phyloP scores from a whole-genome alignment of 176 grass and related monocot genomes.

The Tillandsia fasciculata region DNA sequence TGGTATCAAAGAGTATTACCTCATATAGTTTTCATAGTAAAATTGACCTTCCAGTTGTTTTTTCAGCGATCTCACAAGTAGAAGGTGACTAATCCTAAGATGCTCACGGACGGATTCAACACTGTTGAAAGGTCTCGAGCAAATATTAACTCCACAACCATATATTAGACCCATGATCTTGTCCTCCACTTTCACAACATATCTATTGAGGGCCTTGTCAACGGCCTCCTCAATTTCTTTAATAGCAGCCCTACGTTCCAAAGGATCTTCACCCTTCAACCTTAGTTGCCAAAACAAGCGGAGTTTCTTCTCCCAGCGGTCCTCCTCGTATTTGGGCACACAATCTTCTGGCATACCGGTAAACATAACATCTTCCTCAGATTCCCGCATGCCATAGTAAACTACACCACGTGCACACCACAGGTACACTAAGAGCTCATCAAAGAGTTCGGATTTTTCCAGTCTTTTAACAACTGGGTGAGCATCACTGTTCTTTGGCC shows the following conservation, averaged over 20 bases:
- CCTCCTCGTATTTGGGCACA: conserved; percentile 41
- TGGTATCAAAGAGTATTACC: too few species aligned
- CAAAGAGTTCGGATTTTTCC: conserved; percentile 71
- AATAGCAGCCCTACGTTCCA: conserved; percentile 62
- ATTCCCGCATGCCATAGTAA: conserved; percentile 85
- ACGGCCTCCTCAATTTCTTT: conserved; percentile 89
- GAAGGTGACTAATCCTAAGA: conserved; percentile 81
- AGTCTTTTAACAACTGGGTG: conserved; percentile 75
- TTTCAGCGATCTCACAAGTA: conserved; percentile 19
- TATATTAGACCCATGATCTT: conserved; percentile 97
- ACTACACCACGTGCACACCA: conserved; percentile 90
- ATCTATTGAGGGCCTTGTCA: conserved; percentile 62
- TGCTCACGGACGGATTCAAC: conserved; percentile 90
- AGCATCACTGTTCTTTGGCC: conserved; percentile 42
- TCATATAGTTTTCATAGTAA: too few species aligned
- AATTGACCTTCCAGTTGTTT: too few species aligned
- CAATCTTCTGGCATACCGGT: conserved; percentile 68
- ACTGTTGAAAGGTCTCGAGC: conserved; percentile 90
- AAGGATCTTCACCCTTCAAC: conserved; percentile 65
- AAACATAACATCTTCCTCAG: conserved; percentile 48
- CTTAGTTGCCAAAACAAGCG: conserved; percentile 73
- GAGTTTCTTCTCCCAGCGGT: conserved; percentile 84
- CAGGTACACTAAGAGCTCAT: conserved; percentile 66
- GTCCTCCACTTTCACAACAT: conserved; percentile 83
- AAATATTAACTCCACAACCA: conserved; percentile 83